Conservation (phyloP, 2,329 filamentous ascomycete species). For the Boeremia exigua region DNA sequence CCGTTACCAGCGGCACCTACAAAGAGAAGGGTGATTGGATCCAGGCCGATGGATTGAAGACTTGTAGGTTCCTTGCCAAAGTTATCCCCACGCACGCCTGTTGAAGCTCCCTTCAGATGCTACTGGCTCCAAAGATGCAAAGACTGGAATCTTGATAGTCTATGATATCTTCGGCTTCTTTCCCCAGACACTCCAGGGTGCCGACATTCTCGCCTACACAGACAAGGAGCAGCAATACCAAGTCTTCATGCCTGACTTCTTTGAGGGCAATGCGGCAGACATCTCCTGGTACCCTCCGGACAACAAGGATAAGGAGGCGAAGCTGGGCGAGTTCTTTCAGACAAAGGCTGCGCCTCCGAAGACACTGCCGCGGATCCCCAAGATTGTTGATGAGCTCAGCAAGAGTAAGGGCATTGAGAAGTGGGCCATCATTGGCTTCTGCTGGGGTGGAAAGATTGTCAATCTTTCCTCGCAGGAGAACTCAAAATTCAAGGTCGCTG, state of each 20-base stretch:
- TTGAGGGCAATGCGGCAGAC: constrained; percentile 74
- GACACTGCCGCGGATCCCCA: constrained; percentile 62
- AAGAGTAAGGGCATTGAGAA: constrained; percentile 56
- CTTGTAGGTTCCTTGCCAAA: constrained; percentile 51
- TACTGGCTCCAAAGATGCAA: constrained; percentile 62
- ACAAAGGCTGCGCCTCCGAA: constrained; percentile 64
- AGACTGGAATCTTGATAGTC: constrained; percentile 63
- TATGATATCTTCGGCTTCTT: constrained; percentile 71
- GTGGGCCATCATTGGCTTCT: constrained; percentile 68
- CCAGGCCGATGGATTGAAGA: constrained; percentile 66
- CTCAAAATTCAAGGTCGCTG: constrained; percentile 64
- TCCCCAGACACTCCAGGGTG: constrained; percentile 67
- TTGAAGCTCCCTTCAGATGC: constrained; percentile 50
- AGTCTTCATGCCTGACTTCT: constrained; percentile 92
- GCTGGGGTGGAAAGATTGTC: constrained; percentile 66
- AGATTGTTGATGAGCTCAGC: constrained; percentile 61
- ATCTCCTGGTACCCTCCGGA: constrained; percentile 67
- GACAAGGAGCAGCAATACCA: constrained; percentile 76
- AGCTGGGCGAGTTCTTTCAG: constrained; percentile 65
- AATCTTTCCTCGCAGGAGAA: constrained; percentile 59
- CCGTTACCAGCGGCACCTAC: constrained; percentile 58
- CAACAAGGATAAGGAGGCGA: constrained; percentile 65
- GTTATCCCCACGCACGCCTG: not conserved
- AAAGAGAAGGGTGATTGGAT: constrained; percentile 65
- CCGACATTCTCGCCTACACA: constrained; percentile 65